Evolutionary conservation across 73 alveolate genomes (phyloP), one percentile per base, ranked within the genome.

Genomic region (Durusdinium trenchii): DNA sequence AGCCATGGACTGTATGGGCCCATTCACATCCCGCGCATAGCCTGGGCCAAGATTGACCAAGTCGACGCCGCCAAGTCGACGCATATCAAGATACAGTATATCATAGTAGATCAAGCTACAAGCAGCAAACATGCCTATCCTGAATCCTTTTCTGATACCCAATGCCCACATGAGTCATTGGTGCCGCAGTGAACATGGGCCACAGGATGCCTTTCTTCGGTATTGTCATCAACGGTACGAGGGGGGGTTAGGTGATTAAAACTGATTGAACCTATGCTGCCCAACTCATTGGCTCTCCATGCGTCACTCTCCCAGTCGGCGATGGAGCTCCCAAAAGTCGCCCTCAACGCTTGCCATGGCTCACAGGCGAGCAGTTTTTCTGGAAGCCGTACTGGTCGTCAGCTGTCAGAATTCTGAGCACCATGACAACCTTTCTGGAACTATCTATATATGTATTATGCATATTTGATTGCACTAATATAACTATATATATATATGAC

Each of bases 311-410:
- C 76, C 94, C 57, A 84, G 94, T 36, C 51, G 94, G 4, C 94
- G 94, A 52, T 84, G 94, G n/a, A 84, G 76, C 36, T 84, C 94
- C 94, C 94, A 84, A 26, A 84, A 84, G 73, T 84, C 94, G n/a
- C 91, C 91, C 48, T 47, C 67, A 30, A 6, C 20, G 28, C 32
- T n/a, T 7, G 54, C 18, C 26, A 36, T 28, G 16, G 50, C 50
- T 10, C 50, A 46, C n/a, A 30, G 50, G n/a, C n/a, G 32, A 26
- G 38, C 69, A 20, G 48, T 32, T n/a, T n/a, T n/a, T n/a, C n/a
- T n/a, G n/a, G n/a, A n/a, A n/a, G n/a, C n/a, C n/a, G n/a, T n/a
- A n/a, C n/a, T n/a, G n/a, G n/a, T n/a, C n/a, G n/a, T n/a, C n/a
- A n/a, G n/a, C n/a, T n/a, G n/a, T n/a, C n/a, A n/a, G n/a, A n/a